phyloP scores from a whole-genome alignment of 2,329 filamentous ascomycete genomes.

The Cladosporium sp. region DNA sequence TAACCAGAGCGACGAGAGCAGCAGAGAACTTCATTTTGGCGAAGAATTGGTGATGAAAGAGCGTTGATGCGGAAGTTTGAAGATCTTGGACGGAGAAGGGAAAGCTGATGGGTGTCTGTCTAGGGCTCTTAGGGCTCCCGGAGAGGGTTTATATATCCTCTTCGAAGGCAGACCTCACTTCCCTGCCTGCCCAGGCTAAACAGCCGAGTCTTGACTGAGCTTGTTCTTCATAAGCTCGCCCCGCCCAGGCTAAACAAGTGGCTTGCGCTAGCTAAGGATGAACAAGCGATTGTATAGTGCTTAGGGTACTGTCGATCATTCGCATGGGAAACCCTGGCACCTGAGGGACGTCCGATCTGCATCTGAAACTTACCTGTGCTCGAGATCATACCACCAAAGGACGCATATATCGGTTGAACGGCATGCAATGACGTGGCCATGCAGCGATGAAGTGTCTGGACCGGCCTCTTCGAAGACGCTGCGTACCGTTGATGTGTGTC shows the following conservation, averaged over 20 bases:
- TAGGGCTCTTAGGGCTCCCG: background rate
- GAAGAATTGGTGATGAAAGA: background rate
- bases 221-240: constrained; percentile 9
- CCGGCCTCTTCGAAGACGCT: too few relatives aligned
- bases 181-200: background rate
- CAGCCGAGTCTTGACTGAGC: background rate
- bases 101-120: background rate
- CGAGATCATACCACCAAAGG: too few relatives aligned
- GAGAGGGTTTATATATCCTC: background rate
- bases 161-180: background rate
- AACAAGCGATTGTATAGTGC: background rate
- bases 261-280: constrained; percentile 1
- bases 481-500: too few relatives aligned
- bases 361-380: background rate
- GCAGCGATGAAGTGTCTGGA: too few relatives aligned
- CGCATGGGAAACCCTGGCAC: background rate
- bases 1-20: constrained; percentile 11
- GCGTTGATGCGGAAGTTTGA: background rate
- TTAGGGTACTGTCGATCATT: constrained; percentile 11
- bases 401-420: too few relatives aligned
- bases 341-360: background rate
- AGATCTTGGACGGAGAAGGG: background rate
- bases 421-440: too few relatives aligned
- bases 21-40: constrained; percentile 15
- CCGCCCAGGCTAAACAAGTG: background rate